Evolutionary conservation across 768 basidiomycete genomes (phyloP), one percentile per base, ranked within the genome.

Genomic region (Sarcodon aspratus): DNA sequence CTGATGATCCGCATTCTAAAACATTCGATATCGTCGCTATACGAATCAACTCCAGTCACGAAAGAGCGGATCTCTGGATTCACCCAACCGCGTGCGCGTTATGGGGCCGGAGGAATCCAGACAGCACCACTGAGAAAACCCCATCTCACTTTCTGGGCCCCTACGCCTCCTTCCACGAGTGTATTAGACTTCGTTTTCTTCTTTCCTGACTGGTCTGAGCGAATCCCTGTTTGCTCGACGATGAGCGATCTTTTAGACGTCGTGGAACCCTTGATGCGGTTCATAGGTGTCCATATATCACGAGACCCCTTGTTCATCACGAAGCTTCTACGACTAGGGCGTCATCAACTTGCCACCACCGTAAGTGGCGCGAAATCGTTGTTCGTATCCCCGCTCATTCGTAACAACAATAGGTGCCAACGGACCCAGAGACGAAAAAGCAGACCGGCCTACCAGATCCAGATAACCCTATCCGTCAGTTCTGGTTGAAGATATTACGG

Each of bases 101-200:
- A 77, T 63, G 76, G 79, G 12, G 60, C 75, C 2, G 69, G 74
- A 31, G 81, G 85, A 11, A 61, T 76, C 33, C 62, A 72, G 7
- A 65, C 70, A 5, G 68, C 78, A 6, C 71, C 75, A 9, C 62
- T 73, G 17, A 77, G 79, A 21, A 89, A 85, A 57, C 69, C 78
- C 0, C 61, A 76, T 4, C 69, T 92, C n/a, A 88, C 89, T 0
- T 65, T 85, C 3, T 76, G 76, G 63, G 84, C 86, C 1, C 94
- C 94, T 3, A 76, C 78, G 10, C 93, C 94, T 21, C 85, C 88
- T 0, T 75, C 78, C 55, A 93, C 90, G 17, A 75, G 69, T 48
- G 73, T 70, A 3, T 74, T 73, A n/a, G 79, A 84, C 46, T 95
- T 90, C 57, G 76, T 89, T 6, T 96, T 89, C 71, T 97, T 96